Percentiles rank a stretch among this genome's conserved stretches.
Conservation (phyloP, 441 rosid genomes). For the Pelargonium cotyledonis region DNA sequence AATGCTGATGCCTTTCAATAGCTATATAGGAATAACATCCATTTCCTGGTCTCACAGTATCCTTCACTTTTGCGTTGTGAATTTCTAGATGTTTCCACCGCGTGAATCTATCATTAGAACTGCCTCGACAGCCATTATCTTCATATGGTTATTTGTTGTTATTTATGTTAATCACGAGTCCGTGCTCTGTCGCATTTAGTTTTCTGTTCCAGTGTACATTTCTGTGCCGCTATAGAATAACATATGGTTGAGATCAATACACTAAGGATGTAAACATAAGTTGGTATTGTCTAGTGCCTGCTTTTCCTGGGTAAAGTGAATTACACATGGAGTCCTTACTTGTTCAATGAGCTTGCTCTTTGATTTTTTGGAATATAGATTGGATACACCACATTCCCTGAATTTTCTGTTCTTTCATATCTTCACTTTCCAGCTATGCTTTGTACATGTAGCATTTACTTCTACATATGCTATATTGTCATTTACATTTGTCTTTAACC, state of each 20-base stretch:
- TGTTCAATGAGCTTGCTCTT: neutral
- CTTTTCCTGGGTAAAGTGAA: neutral
- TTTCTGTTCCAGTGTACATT: neutral
- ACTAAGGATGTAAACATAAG: neutral
- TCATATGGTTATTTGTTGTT: constrained; percentile 1
- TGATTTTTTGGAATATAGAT: neutral
- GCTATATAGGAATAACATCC: neutral
- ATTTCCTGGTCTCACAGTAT: neutral
- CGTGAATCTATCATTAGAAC: neutral
- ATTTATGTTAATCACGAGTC: neutral
- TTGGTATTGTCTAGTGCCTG: neutral
- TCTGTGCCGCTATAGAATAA: neutral
- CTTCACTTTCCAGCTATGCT: constrained; percentile 1
- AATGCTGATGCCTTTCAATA: neutral
- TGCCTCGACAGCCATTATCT: neutral
- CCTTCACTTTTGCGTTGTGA: neutral
- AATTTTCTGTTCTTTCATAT: neutral
- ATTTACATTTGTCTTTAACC: constrained; percentile 21
- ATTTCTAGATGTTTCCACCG: neutral
- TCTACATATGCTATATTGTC: constrained; percentile 15
- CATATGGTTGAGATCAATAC: neutral
- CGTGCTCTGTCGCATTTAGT: neutral
- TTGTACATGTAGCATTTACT: constrained; percentile 11
- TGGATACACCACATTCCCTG: neutral
- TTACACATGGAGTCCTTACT: neutral